A percentile compares a stretch with the other conserved stretches of the same genome.
Conservation (phyloP, 108 stramenopile genomes). For the Cyclotella choctawhatcheeana region DNA sequence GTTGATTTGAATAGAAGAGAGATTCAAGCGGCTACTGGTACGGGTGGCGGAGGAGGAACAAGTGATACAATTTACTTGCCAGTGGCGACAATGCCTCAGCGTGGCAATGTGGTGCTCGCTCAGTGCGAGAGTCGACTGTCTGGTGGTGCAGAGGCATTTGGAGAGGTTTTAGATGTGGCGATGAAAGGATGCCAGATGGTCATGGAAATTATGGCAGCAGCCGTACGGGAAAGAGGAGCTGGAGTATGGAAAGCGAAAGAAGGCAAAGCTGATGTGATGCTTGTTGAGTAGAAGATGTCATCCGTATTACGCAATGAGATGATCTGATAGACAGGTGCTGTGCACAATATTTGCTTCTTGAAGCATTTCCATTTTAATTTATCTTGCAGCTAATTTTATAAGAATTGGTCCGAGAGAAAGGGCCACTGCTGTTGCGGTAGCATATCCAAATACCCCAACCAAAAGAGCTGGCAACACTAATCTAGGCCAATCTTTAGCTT, state of each 20-base stretch:
- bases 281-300: conserved; percentile 4
- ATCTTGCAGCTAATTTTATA: conserved; percentile 41
- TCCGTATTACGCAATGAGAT: not conserved
- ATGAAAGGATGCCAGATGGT: conserved; percentile 87
- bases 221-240: conserved; percentile 72
- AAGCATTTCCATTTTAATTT: not conserved
- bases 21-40: conserved; percentile 51
- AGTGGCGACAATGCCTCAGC: conserved; percentile 85
- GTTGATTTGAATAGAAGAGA: conserved; percentile 85
- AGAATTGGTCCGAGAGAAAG: conserved; percentile 78
- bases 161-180: conserved; percentile 78
- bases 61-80: conserved; percentile 75
- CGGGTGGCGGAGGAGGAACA: conserved; percentile 50
- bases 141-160: conserved; percentile 58
- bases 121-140: conserved; percentile 89
- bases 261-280: conserved; percentile 54
- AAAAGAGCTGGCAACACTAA: conserved; percentile 85
- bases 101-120: conserved; percentile 81
- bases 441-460: conserved; percentile 93
- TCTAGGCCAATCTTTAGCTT: conserved; percentile 90
- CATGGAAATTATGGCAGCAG: conserved; percentile 80
- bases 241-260: conserved; percentile 57
- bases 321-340: not conserved
- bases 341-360: not conserved
- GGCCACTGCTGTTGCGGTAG: conserved; percentile 86